Conservation (phyloP, 2,329 filamentous ascomycete species). For the Claviceps sorghi region DNA sequence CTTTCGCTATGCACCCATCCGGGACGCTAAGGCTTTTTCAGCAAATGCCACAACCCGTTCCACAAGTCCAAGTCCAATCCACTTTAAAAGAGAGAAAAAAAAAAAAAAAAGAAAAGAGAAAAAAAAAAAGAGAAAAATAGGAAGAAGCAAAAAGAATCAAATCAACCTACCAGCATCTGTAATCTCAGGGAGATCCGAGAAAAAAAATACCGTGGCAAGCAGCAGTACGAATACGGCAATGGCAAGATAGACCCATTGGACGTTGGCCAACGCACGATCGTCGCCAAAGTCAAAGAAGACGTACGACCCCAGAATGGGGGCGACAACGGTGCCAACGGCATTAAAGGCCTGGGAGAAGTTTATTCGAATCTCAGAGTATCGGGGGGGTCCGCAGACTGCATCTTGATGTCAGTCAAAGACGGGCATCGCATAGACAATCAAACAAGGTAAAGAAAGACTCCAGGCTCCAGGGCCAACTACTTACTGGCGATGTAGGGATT, state of each 20-base stretch:
- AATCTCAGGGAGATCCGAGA: slow-evolving; percentile 56
- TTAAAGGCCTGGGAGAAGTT: slow-evolving; percentile 68
- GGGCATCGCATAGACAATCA: neutral
- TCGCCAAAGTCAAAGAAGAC: slow-evolving; percentile 55
- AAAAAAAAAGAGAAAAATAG: neutral
- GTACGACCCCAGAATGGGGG: slow-evolving; percentile 57
- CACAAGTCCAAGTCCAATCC: slow-evolving; percentile 9
- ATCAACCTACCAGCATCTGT: slow-evolving; percentile 29
- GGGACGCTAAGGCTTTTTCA: slow-evolving; percentile 27
- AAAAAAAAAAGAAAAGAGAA: neutral
- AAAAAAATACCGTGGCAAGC: slow-evolving; percentile 51
- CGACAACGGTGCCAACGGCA: slow-evolving; percentile 57
- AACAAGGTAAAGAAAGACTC: neutral
- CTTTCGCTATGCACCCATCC: slow-evolving; percentile 30
- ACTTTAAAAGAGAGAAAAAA: neutral
- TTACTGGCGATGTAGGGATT: slow-evolving; percentile 55
- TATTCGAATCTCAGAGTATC: slow-evolving; percentile 58
- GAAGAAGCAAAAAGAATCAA: neutral
- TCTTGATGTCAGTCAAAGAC: neutral
- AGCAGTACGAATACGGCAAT: slow-evolving; percentile 58
- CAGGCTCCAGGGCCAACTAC: neutral
- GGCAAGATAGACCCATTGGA: slow-evolving; percentile 64
- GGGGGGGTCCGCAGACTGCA: slow-evolving; percentile 41
- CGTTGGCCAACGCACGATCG: slow-evolving; percentile 43
- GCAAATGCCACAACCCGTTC: slow-evolving; percentile 19